Evolutionary conservation across 257 asterid species (phyloP), one percentile per base, ranked within the genome.

Genomic region (Craterostigma plantagineum): DNA sequence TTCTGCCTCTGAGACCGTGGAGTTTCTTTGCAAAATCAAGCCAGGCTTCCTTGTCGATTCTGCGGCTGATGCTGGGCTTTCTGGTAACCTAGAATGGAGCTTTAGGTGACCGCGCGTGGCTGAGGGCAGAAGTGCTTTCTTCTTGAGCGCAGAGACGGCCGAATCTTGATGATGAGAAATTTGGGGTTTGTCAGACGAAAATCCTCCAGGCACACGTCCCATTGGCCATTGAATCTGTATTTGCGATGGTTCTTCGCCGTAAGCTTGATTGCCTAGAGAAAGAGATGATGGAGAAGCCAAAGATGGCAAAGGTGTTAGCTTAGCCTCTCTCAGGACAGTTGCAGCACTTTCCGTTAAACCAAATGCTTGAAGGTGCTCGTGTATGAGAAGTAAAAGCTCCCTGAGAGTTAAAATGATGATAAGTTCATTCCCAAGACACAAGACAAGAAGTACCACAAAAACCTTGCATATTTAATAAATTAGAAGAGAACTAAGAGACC

Each of bases 351-450:
- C 75, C 12, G 66, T 55, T 60, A 83, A 62, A 50, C 99, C 99
- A 60, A 86, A 70, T 46, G 95, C 91, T 66, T 79, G 95, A 33
- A 90, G 91, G 57, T 90, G 99, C 54, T 90, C 99, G 45, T 90
- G 94, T 33, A 90, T 65, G 30, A 90, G 92, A 13, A 76, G 91
- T 53, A 79, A 59, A 33, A 90, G 99, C 65, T 90, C 99, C 77
- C 99, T 90, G 71, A 49, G 53, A 52, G n/a, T 52, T 14, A 14
- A 36, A 1, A 36, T 9, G 14, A 9, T 1, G n/a, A 9, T 2
- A 36, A 36, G 11, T 36, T 36, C 14, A 36, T 36, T 10, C 11
- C 11, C 14, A 2, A 36, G 4, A 36, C 17, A 16, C 11, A 43
- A 43, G 23, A 43, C 11, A 16, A 3, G 11, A n/a, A n/a, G n/a